Percentiles rank a stretch among this genome's conserved stretches.
Conservation (phyloP, 2,329 filamentous ascomycete species). For the Grosmannia serpens region DNA sequence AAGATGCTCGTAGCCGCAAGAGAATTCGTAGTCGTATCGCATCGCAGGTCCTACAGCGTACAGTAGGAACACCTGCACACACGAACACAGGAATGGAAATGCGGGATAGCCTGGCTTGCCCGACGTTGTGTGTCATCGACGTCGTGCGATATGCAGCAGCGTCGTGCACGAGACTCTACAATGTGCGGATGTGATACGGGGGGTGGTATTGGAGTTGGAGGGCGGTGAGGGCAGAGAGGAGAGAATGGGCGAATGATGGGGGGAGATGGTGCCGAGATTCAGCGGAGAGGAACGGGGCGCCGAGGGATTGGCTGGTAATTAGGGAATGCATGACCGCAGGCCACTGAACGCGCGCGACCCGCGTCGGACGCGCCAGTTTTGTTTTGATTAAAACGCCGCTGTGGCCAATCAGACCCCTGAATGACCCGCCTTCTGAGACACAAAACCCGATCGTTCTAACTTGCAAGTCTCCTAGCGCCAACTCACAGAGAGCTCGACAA, state of each 20-base stretch:
- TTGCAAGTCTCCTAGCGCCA: neutral
- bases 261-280: neutral
- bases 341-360: conserved; percentile 7
- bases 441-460: neutral
- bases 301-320: conserved; percentile 1
- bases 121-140: neutral
- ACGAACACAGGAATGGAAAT: neutral
- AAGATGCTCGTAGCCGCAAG: neutral
- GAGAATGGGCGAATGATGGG: neutral
- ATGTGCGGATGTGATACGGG: neutral
- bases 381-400: conserved; percentile 10
- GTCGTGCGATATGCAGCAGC: neutral
- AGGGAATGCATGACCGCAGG: neutral
- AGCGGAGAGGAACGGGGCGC: neutral
- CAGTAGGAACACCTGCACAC: too few species aligned
- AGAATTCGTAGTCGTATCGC: too few species aligned
- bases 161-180: neutral
- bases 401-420: conserved; percentile 8
- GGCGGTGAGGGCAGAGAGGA: neutral
- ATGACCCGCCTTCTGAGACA: conserved; percentile 4
- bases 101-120: neutral
- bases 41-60: too few species aligned
- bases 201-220: neutral
- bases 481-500: neutral
- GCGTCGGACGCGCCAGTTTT: conserved; percentile 11